Conservation (phyloP, 1,139 yeast species). For the Casaregolazyma suthepensis region DNA sequence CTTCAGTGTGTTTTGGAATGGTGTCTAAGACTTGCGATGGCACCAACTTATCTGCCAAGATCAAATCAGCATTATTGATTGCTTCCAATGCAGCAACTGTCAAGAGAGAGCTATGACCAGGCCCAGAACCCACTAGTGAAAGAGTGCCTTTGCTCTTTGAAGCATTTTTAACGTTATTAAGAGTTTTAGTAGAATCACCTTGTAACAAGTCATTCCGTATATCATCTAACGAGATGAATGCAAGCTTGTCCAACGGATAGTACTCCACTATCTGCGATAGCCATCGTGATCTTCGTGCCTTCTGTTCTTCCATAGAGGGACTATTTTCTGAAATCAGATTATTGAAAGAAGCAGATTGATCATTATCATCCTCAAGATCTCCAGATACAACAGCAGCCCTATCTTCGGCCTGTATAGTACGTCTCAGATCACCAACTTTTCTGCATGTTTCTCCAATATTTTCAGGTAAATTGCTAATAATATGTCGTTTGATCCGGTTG, state of each 20-base stretch:
- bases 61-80: conserved; percentile 73
- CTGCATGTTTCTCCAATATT: conserved; percentile 65
- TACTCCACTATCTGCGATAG: conserved; percentile 86
- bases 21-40: conserved; percentile 81
- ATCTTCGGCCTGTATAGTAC: conserved; percentile 50
- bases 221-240: conserved; percentile 51
- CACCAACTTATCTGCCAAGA: conserved; percentile 86
- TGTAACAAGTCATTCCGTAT: not conserved
- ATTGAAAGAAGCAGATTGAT: conserved; percentile 54
- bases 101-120: conserved; percentile 77
- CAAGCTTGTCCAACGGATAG: conserved; percentile 67
- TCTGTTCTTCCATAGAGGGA: conserved; percentile 32
- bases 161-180: conserved; percentile 4
- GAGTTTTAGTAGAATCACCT: conserved; percentile 5
- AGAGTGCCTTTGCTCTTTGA: conserved; percentile 45
- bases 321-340: conserved; percentile 50
- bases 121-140: conserved; percentile 88
- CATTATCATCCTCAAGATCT: conserved; percentile 65
- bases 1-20: conserved; percentile 66
- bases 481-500: conserved; percentile 68
- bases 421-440: conserved; percentile 62
- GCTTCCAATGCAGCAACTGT: conserved; percentile 83
- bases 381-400: conserved; percentile 38
- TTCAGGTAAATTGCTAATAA: conserved; percentile 57
- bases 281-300: conserved; percentile 72